Base-by-base conservation (phyloP, 441 rosid species). In the Gossypium aridum region DNA sequence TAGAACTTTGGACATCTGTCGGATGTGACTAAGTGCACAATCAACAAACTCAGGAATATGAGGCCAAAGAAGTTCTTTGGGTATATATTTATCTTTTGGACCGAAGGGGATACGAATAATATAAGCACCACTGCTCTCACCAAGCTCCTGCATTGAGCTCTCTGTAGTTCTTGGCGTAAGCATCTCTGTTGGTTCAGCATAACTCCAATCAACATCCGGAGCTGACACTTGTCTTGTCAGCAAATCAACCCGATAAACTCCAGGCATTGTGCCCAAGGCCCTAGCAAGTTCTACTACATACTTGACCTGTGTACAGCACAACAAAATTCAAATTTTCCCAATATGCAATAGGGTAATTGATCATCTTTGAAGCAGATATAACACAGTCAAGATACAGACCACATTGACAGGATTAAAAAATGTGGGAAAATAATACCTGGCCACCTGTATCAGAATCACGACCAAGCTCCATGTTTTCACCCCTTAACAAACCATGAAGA, bases 241-340 rank as follows among this genome's bases (percentile, higher is more conserved):
- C 84, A 96, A 88, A 83, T 96, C 99, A 60, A 93, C 99, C 34
- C 99, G 89, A 80, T 88, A 96, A 20, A 96, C 96, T 43, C 99
- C 97, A 23, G 94, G 93, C 97, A 91, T 96, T 74, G 94, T 84
- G 9, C 93, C 98, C 81, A 96, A 84, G 7, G 97, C 97, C 84
- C 98, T 91, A 34, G 97, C 98, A 81, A 96, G 98, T 86, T 96
- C 99, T 80, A 95, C 99, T n/a, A 96, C 99, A 78, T 96, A 93
- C 85, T 96, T 96, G 71, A 96, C 98, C 99, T 95, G 80, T 67
- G 53, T 76, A 39, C 39, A 70, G 31, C n/a, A 53, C 49, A 53
- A 53, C 14, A 74, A 31, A 31, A 31, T 31, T 23, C 49, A 54
- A 72, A 70, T 49, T 13, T 70, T 51, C 19, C 45, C 71, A 25